A percentile compares a stretch with the other conserved stretches of the same genome.
These are phyloP conservation scores for Euphorbia pulcherrima DNA, from an alignment of 345 rosid genomes.

Conservation along the genomic window DNA sequence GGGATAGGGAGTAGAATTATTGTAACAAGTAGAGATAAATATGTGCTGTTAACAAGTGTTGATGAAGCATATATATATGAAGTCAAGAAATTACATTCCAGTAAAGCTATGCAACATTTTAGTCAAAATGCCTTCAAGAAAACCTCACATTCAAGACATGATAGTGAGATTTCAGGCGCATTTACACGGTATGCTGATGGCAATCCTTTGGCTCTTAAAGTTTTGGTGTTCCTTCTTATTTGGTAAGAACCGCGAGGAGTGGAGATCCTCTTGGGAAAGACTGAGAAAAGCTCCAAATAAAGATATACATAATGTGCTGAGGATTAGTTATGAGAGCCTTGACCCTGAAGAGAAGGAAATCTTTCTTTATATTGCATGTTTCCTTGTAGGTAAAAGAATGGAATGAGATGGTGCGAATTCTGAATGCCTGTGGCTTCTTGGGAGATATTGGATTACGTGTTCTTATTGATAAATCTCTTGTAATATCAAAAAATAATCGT, in stretches of 20 bases:
- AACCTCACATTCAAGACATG: neutral
- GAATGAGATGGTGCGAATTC: neutral
- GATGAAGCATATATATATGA: constrained; percentile 6
- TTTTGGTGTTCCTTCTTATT: constrained; percentile 4
- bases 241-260: neutral
- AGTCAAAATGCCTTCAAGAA: constrained; percentile 4
- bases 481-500: neutral
- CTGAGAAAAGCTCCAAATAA: neutral
- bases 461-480: constrained; percentile 4
- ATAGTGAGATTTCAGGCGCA: neutral
- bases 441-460: neutral
- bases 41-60: constrained; percentile 5
- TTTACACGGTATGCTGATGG: neutral
- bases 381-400: neutral
- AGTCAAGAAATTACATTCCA: neutral
- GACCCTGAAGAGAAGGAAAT: constrained; percentile 5
- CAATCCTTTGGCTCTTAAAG: constrained; percentile 10
- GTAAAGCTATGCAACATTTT: neutral
- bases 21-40: constrained; percentile 16
- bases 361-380: constrained; percentile 8
- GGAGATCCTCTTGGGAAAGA: constrained; percentile 2
- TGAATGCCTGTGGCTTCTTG: constrained; percentile 1
- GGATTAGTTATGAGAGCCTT: constrained; percentile 10
- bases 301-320: neutral
- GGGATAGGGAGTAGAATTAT: constrained; percentile 14